Evolutionary conservation across 1,139 yeast species (phyloP), one percentile per base, ranked within the genome.

Genomic region (Suhomyces guaymorum): DNA sequence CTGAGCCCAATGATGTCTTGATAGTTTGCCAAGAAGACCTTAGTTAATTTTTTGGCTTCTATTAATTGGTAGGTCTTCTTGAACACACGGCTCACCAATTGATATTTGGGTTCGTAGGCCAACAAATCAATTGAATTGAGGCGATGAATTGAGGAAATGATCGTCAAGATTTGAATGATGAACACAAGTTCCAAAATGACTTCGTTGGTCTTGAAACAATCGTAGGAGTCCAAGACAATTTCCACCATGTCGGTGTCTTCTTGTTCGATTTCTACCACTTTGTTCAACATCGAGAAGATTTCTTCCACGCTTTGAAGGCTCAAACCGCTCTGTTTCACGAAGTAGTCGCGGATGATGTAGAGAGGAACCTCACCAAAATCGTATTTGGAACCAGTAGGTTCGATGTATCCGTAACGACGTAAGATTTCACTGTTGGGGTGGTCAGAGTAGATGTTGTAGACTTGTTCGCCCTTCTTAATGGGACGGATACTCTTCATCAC

Each of bases 351-450:
- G 13, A 83, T 66, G 3, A 52, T 50, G 0, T 44, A 32, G 30
- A 81, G 43, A 1, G 81, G 71, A 2, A 92, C 52, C 55, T 92
- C 97, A 6, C 83, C 96, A 48, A 86, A 83, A 55, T 92, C 97
- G 54, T 68, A 78, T 33, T 74, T 76, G 1, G 96, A 86, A 0
- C 90, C 90, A 9, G 70, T 71, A 40, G 68, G 59, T 58, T 92
- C 97, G 15, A 87, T 94, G 51, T 87, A 92, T 0, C 98, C 98
- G 48, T 90, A 92, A 37, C 96, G 73, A 49, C 98, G 76, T 39
- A 92, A 67, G 23, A 92, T 71, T 51, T 92, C 97, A 20, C 92
- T 70, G 55, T 90, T 90, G 16, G 97, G 95, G 46, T 86, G 82
- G 34, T 88, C 94, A 2, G 96, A 95, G 56, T 92, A 92, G 0